Percentiles rank a stretch among this genome's conserved stretches.
Conservation (phyloP, 2,329 filamentous ascomycete species). For the Coniochaeta sp. region DNA sequence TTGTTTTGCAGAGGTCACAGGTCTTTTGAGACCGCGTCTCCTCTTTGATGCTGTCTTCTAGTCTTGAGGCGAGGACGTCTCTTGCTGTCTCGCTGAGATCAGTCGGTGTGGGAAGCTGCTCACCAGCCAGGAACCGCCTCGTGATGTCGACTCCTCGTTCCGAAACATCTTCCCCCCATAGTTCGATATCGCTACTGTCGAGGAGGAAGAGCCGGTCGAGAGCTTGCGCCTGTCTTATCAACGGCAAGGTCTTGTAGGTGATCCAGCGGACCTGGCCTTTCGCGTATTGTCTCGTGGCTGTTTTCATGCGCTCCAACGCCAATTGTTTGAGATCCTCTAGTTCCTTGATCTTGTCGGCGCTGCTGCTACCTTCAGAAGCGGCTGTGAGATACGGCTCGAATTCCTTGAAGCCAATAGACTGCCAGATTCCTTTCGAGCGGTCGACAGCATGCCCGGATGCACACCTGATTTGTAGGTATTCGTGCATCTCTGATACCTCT, state of each 20-base stretch:
- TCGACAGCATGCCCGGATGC: constrained; percentile 52
- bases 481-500: constrained; percentile 39
- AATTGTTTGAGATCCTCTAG: constrained; percentile 47
- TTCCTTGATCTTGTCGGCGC: constrained; percentile 18
- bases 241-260: constrained; percentile 68
- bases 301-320: constrained; percentile 69
- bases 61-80: constrained; percentile 45
- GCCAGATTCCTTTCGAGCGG: constrained; percentile 80
- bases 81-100: constrained; percentile 39
- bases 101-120: constrained; percentile 42
- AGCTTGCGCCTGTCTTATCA: constrained; percentile 48
- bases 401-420: constrained; percentile 94
- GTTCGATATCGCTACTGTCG: constrained; percentile 63
- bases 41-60: constrained; percentile 38
- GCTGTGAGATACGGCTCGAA: constrained; percentile 64
- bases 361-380: constrained; percentile 16
- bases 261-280: constrained; percentile 84
- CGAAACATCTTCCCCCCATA: constrained; percentile 58
- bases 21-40: constrained; percentile 48
- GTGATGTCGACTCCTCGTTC: constrained; percentile 57
- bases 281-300: constrained; percentile 81
- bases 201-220: constrained; percentile 64
- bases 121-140: constrained; percentile 51
- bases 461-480: constrained; percentile 24
- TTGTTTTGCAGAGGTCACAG: constrained; percentile 68